Conservation (phyloP, 371 early-diverging fungal species). For the Phascolomyces articulosus region DNA sequence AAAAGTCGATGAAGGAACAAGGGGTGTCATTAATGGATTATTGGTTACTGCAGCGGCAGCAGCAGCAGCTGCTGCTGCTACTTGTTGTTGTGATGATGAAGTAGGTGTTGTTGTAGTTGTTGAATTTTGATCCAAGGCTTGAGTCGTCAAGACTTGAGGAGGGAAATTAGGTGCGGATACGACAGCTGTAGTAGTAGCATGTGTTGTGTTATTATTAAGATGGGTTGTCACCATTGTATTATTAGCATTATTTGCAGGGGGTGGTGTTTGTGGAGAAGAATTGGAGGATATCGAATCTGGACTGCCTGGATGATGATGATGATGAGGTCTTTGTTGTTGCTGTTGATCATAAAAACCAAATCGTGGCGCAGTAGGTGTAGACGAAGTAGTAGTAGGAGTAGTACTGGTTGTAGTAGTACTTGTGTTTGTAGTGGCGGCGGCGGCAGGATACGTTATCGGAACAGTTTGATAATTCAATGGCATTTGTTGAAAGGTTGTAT, state of each 20-base stretch:
- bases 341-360: conserved; percentile 8
- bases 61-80: neutral
- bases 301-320: conserved; percentile 25
- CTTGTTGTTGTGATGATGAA: neutral
- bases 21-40: conserved; percentile 14
- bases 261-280: conserved; percentile 32
- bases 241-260: conserved; percentile 16
- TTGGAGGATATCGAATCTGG: conserved; percentile 43
- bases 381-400: conserved; percentile 10
- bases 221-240: too few relatives aligned
- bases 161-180: conserved; percentile 5
- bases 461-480: conserved; percentile 32
- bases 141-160: conserved; percentile 16
- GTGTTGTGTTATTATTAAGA: neutral
- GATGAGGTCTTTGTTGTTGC: neutral
- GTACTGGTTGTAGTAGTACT: conserved; percentile 11
- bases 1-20: conserved; percentile 27
- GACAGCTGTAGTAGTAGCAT: neutral
- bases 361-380: conserved; percentile 3
- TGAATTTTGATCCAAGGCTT: conserved; percentile 16
- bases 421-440: conserved; percentile 16
- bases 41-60: neutral
- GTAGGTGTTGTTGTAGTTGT: neutral
- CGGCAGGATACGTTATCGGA: conserved; percentile 29
- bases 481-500: conserved; percentile 38